Evolutionary conservation across 257 asterid genomes (phyloP).

Genomic region (Pogostemon cablin): DNA sequence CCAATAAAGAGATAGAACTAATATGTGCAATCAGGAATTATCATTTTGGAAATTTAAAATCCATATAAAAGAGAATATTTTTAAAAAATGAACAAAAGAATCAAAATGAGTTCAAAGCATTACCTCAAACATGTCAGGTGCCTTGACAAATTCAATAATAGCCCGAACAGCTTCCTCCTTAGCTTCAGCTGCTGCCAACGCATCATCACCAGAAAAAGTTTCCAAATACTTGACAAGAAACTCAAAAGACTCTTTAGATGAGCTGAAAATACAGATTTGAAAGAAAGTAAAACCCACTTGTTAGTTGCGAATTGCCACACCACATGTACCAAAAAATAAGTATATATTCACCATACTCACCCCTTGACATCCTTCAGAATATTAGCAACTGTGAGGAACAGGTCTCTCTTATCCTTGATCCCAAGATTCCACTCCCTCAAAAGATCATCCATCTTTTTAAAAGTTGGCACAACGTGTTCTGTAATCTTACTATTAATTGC

Average conservation of each 20-base stretch:
- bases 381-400: conserved; percentile 69
- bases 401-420: conserved; percentile 77
- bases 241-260: conserved; percentile 73
- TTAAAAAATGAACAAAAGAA: background rate
- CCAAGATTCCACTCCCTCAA: conserved; percentile 87
- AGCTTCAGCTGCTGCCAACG: conserved; percentile 60
- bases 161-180: conserved; percentile 88
- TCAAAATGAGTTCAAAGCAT: conserved; percentile 28
- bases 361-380: conserved; percentile 70
- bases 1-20: conserved; percentile 4
- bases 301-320: background rate
- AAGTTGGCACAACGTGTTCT: conserved; percentile 77
- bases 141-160: conserved; percentile 74
- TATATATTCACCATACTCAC: conserved; percentile 45
- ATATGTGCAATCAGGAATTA: background rate
- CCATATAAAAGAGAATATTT: background rate
- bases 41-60: background rate
- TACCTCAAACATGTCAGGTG: conserved; percentile 93
- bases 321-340: background rate
- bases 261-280: conserved; percentile 50
- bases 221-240: conserved; percentile 84
- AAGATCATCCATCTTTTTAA: conserved; percentile 70
- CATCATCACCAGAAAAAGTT: conserved; percentile 82
- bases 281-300: background rate
- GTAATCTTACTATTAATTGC: conserved; percentile 74